Conservation (phyloP, 2,329 filamentous ascomycete species). For the Fusarium solani-melongenae region DNA sequence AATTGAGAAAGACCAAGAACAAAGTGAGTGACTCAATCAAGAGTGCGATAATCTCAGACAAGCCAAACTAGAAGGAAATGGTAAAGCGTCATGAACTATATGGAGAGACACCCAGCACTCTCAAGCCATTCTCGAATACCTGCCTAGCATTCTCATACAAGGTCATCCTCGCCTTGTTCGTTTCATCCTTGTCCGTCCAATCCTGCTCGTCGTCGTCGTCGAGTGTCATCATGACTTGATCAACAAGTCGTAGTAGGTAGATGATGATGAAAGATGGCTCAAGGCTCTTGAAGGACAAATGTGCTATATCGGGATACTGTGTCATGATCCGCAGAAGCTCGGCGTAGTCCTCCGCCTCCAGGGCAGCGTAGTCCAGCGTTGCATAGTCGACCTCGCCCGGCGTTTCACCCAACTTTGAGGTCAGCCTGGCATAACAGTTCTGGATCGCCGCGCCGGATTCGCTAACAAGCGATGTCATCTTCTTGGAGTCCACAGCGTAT, state of each 20-base stretch:
- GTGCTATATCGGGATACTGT: constrained; percentile 73
- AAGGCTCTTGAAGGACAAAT: constrained; percentile 72
- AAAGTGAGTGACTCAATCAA: background rate
- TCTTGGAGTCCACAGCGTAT: constrained; percentile 38
- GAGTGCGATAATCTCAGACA: background rate
- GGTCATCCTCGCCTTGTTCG: constrained; percentile 66
- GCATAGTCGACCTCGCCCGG: constrained; percentile 19
- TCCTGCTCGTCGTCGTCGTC: constrained; percentile 61
- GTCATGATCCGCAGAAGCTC: constrained; percentile 65
- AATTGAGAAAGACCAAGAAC: background rate
- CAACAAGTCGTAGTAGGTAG: constrained; percentile 57
- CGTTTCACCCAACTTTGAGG: constrained; percentile 3
- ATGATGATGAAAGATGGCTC: constrained; percentile 74
- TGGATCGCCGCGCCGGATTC: constrained; percentile 35
- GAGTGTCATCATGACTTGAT: constrained; percentile 49
- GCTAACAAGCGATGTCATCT: constrained; percentile 46
- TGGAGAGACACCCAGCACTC: constrained; percentile 52
- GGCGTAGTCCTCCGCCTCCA: constrained; percentile 37
- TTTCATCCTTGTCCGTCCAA: constrained; percentile 55
- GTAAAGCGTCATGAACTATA: constrained; percentile 10
- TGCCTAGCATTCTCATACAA: constrained; percentile 61
- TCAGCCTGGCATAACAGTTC: constrained; percentile 38
- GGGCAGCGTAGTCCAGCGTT: constrained; percentile 9
- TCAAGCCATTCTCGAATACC: constrained; percentile 45
- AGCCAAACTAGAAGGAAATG: background rate